Evolutionary conservation across 2,329 filamentous ascomycete genomes (phyloP).

Genomic region (Ophiosphaerella korrae): DNA sequence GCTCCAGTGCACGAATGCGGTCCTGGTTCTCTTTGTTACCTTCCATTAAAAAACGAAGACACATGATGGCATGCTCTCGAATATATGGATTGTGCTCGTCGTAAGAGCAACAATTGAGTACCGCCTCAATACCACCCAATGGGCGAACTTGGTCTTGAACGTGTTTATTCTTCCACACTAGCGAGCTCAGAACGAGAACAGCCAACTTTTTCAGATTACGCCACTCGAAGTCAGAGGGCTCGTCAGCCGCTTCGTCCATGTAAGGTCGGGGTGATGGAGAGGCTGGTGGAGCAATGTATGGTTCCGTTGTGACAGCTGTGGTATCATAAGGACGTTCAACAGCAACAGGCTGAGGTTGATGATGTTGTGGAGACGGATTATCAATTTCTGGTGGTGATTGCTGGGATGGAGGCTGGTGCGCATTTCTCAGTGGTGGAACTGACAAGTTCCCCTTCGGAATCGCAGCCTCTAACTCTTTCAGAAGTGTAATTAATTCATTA

Average conservation of each 20-base stretch:
- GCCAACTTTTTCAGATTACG: constrained; percentile 91
- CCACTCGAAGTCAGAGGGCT: constrained; percentile 71
- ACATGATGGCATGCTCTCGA: constrained; percentile 73
- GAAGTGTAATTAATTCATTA: constrained; percentile 83
- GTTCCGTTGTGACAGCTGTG: constrained; percentile 51
- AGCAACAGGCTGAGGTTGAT: constrained; percentile 44
- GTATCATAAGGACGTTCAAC: constrained; percentile 71
- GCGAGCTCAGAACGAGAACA: constrained; percentile 83
- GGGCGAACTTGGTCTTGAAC: constrained; percentile 88
- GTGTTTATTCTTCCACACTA: constrained; percentile 83
- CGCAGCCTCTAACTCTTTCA: constrained; percentile 84
- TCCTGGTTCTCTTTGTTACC: constrained; percentile 74
- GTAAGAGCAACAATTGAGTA: constrained; percentile 87
- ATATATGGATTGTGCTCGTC: constrained; percentile 95
- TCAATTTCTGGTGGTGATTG: constrained; percentile 36
- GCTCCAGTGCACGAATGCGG: constrained; percentile 68
- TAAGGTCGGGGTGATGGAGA: constrained; percentile 49
- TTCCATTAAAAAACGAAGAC: constrained; percentile 64
- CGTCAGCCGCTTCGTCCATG: constrained; percentile 57
- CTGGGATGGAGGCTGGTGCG: constrained; percentile 40
- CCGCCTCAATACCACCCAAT: constrained; percentile 82
- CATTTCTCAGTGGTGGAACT: constrained; percentile 63
- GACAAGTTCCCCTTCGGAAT: constrained; percentile 68
- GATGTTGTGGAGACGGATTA: constrained; percentile 5
- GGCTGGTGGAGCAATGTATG: constrained; percentile 47